phyloP scores from a whole-genome alignment of 768 basidiomycete genomes.

The Lepiota venenata region DNA sequence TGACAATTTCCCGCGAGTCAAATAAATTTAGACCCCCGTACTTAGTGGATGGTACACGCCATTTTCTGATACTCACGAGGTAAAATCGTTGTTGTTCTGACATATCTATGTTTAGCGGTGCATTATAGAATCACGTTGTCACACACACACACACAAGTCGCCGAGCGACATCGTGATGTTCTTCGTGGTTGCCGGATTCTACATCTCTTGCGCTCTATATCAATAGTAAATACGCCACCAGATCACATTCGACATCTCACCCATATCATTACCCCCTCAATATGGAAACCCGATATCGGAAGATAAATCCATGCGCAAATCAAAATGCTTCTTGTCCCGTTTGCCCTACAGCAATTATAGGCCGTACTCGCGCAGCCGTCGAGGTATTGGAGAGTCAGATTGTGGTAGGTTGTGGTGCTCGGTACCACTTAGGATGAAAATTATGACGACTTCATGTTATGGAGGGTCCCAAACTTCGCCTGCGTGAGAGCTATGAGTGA shows the following conservation, averaged over 20 bases:
- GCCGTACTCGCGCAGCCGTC: neutral
- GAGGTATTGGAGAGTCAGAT: neutral
- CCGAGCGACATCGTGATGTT: neutral
- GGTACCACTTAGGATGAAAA: no score
- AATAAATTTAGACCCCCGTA: constrained; percentile 1
- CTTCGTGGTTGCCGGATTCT: neutral
- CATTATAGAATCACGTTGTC: neutral
- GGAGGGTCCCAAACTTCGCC: no score
- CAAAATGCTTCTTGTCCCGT: neutral
- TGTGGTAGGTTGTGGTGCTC: no score
- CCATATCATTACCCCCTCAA: neutral
- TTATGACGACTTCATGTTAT: no score
- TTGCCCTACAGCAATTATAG: neutral
- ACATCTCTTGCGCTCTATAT: neutral
- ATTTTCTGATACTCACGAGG: neutral
- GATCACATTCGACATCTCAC: neutral
- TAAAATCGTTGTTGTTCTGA: neutral
- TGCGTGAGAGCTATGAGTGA: no score
- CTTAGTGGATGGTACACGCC: neutral
- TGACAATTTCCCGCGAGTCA: neutral
- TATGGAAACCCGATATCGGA: constrained; percentile 11
- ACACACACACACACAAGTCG: neutral
- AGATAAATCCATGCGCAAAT: neutral
- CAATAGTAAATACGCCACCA: neutral
- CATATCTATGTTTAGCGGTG: neutral